phyloP scores from a whole-genome alignment of 495 filamentous ascomycete species.

The Podospora sp. region DNA sequence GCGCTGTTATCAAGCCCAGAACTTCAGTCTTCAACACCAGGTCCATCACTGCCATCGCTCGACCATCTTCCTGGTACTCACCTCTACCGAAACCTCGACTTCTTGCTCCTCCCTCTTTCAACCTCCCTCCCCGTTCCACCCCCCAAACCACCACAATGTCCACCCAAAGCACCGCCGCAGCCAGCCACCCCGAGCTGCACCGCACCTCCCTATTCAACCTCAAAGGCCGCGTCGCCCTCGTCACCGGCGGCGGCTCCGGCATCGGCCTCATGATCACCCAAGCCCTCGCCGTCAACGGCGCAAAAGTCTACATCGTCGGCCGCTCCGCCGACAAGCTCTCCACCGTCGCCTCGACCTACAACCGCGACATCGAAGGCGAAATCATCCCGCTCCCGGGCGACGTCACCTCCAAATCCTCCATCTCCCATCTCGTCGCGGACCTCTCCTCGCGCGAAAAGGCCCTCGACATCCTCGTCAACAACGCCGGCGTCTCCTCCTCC shows the following conservation, averaged over 20 bases:
- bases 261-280: slow-evolving; percentile 79
- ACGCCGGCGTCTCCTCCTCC: slow-evolving; percentile 68
- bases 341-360: slow-evolving; percentile 36
- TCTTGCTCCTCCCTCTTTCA: not conserved
- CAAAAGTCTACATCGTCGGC: slow-evolving; percentile 82
- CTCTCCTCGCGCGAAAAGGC: slow-evolving; percentile 64
- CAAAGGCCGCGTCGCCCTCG: slow-evolving; percentile 63
- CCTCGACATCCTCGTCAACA: slow-evolving; percentile 78
- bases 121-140: not conserved
- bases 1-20: no score
- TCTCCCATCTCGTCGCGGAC: slow-evolving; percentile 64
- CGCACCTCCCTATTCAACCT: slow-evolving; percentile 62
- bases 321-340: slow-evolving; percentile 55
- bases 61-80: not conserved
- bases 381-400: slow-evolving; percentile 67
- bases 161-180: slow-evolving; percentile 41
- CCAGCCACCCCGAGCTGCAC: slow-evolving; percentile 48
- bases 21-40: no score
- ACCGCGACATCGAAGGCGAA: slow-evolving; percentile 39
- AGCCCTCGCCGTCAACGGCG: slow-evolving; percentile 76
- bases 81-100: not conserved
- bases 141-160: slow-evolving; percentile 44
- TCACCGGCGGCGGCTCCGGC: slow-evolving; percentile 56
- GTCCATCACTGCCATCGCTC: not conserved
- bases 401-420: slow-evolving; percentile 74